Evolutionary conservation across 345 rosid species (phyloP), one percentile per base, ranked within the genome.

Genomic region (Salix arbutifolia): DNA sequence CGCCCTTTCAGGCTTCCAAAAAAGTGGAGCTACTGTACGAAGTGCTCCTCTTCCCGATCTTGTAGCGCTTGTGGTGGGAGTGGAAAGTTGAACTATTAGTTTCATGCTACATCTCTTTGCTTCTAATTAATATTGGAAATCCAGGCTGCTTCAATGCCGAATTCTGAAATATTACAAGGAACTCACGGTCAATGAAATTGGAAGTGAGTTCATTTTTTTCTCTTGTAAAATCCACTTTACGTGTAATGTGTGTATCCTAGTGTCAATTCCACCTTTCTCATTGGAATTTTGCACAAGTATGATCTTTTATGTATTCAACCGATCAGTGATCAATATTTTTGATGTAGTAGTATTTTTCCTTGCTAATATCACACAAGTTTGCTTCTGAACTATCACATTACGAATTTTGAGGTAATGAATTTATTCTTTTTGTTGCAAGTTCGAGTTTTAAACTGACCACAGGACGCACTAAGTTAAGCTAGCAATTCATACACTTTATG

Each of bases 21-120:
- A 88, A 95, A 95, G 88, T 93, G 99, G 98, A 93, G 97, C 82
- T 95, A 95, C 85, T 93, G 99, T 72, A 90, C 93, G 8, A 95
- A 90, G 73, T 95, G 98, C 85, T 93, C 98, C 16, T 88, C 99
- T 19, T 70, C 96, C 1, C 81, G 98, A 69, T 90, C 96, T 44
- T 95, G 97, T 72, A 79, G 7, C 18, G 79, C 86, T 5, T 95
- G 98, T 74, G 92, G 83, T 37, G 98, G 99, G 25, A 82, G 91
- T 64, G 97, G 99, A 74, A 91, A 87, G 83, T 67, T 78, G 78
- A 89, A 86, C 84, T 69, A 53, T 67, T 87, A 91, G 82, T 74
- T 79, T 77, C 35, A 33, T 33, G 9, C 7, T 42, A 7, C 23
- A 23, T 65, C 35, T 56, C 23, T 50, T 26, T 60, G 40, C 33